Percentiles rank a stretch among this genome's conserved stretches.
phyloP scores from a whole-genome alignment of 2,329 filamentous ascomycete species.

The Waltergamsia citrina region DNA sequence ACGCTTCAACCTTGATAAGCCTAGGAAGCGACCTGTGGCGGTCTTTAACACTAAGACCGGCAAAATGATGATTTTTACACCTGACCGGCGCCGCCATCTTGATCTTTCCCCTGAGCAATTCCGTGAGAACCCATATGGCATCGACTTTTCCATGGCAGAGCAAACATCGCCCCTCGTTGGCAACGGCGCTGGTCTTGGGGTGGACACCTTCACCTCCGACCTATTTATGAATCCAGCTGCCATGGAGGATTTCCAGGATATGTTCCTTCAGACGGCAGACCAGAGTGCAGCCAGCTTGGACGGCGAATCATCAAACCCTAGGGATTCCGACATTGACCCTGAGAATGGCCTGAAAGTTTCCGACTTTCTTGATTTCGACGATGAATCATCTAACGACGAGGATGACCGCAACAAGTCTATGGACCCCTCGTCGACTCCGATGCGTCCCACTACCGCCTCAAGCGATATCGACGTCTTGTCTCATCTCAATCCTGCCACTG shows the following conservation, averaged over 20 bases:
- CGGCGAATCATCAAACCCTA: not conserved
- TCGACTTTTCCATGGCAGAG: conserved; percentile 18
- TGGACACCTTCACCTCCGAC: conserved; percentile 22
- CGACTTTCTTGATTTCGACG: conserved; percentile 63
- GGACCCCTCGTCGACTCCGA: conserved; percentile 42
- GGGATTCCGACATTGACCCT: not conserved
- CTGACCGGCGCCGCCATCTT: conserved; percentile 35
- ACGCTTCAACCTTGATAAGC: conserved; percentile 43
- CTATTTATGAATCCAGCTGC: not conserved
- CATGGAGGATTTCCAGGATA: not conserved
- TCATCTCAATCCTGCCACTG: conserved; percentile 55
- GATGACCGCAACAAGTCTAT: conserved; percentile 36
- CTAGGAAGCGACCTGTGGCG: conserved; percentile 47
- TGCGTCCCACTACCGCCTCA: conserved; percentile 35
- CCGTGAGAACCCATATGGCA: conserved; percentile 19
- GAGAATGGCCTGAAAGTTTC: conserved; percentile 15
- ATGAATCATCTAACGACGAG: conserved; percentile 51
- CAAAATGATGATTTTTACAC: conserved; percentile 57
- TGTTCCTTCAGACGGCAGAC: not conserved
- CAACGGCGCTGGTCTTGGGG: conserved; percentile 68
- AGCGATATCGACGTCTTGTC: conserved; percentile 42
- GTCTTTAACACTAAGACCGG: conserved; percentile 47
- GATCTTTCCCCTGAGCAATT: conserved; percentile 48
- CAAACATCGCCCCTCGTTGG: conserved; percentile 48
- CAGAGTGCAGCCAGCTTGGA: not conserved